Conservation (phyloP, 2,329 filamentous ascomycete genomes). For the Metarhizium guizhouense region DNA sequence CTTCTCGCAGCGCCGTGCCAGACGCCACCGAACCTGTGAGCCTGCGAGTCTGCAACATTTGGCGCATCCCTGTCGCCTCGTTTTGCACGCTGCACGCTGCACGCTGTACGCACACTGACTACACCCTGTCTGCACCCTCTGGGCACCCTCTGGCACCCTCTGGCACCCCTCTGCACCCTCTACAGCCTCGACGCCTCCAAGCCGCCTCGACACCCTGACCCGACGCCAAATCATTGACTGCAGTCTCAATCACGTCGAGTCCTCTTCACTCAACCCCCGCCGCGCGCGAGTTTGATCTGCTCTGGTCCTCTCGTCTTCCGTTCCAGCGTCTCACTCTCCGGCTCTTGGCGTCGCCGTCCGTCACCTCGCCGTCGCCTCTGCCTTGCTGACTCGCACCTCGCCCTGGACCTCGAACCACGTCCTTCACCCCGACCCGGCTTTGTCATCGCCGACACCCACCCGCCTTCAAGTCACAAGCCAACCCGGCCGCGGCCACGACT, state of each 20-base stretch:
- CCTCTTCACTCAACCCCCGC: too few relatives aligned
- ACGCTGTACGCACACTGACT: neutral
- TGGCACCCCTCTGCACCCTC: too few relatives aligned
- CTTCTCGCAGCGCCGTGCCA: too few relatives aligned
- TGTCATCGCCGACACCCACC: slow-evolving; percentile 5
- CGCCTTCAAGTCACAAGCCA: neutral
- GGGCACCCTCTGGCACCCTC: too few relatives aligned
- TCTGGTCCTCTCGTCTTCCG: neutral
- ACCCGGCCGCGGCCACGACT: neutral
- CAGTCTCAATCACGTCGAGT: too few relatives aligned
- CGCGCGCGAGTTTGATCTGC: too few relatives aligned
- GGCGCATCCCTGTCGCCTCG: slow-evolving; percentile 7
- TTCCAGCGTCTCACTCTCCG: neutral
- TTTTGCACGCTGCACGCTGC: neutral
- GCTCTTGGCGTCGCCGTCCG: neutral
- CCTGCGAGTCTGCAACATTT: neutral
- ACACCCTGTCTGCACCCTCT: too few relatives aligned
- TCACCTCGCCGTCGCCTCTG: neutral
- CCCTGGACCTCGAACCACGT: neutral
- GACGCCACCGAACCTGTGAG: neutral
- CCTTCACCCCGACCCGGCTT: neutral
- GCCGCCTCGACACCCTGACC: neutral
- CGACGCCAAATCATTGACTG: too few relatives aligned
- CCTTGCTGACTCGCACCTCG: neutral
- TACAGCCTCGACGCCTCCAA: neutral